Evolutionary conservation across 148 eudicot species (phyloP), one percentile per base, ranked within the genome.

Genomic region (Tetragonia tetragonoides): DNA sequence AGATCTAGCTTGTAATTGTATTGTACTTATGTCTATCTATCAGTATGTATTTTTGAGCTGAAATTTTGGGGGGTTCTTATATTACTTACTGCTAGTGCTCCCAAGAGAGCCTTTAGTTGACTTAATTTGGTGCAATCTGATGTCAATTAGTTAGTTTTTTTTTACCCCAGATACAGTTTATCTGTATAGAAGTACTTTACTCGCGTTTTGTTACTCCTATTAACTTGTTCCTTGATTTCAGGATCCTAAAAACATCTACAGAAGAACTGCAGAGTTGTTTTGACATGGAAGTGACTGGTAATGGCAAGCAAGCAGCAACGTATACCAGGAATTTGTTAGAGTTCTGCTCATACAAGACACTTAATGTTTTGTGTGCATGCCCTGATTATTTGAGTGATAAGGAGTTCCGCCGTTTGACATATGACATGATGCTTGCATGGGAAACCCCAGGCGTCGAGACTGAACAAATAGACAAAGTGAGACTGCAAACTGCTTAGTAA

Each of bases 381-480:
- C 77, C 97, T 40, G 82, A 89, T 81, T 92, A 88, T 81, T 80
- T 92, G 76, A 74, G 75, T 51, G 88, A 90, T 80, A 88, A 92
- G 84, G 92, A 92, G 59, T 90, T 92, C 59, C 87, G 88, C 57
- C 89, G 88, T 68, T 78, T 90, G 78, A 89, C 88, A 41, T 92
- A 81, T 79, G 97, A 89, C 77, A 92, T 90, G 94, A 92, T 92
- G 97, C 89, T 90, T 81, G 92, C 97, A 18, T 92, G 97, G 97
- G 97, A 92, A 66, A 78, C 78, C 40, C 93, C 97, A 16, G 86
- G 81, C 42, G 77, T 81, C 75, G 83, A 89, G 57, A 75, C 21
- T 76, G 83, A 84, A 54, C 72, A 81, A 40, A 46, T 73, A 20
- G 73, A 84, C 68, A 77, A 74, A 38, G 93, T 90, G 82, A 86